Percentiles rank a stretch among this genome's conserved stretches.
Conservation (phyloP, 2,329 filamentous ascomycete genomes). For the Leptographium lundbergii region DNA sequence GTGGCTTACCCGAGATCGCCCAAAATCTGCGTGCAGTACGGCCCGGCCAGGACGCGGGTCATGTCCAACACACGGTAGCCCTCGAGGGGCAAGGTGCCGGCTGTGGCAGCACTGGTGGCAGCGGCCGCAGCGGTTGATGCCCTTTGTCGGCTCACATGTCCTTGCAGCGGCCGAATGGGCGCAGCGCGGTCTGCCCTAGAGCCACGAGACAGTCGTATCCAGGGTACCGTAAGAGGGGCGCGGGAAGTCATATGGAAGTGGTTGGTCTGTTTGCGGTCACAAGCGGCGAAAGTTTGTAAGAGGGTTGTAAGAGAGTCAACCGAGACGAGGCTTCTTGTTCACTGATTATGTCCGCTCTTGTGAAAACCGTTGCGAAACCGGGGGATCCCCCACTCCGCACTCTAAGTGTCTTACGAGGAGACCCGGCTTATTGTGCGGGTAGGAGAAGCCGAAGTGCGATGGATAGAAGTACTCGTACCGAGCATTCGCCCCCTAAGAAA, state of each 20-base stretch:
- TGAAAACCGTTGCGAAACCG: not conserved
- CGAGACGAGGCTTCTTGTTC: not conserved
- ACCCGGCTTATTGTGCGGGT: not conserved
- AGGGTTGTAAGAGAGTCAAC: not conserved
- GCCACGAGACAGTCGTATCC: not conserved
- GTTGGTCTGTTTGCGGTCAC: not conserved
- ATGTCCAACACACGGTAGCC: constrained; percentile 89
- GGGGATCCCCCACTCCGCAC: not conserved
- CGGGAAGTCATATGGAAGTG: not conserved
- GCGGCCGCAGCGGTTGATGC: not conserved
- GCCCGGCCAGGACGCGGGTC: constrained; percentile 93
- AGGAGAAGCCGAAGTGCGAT: not conserved
- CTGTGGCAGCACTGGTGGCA: not conserved
- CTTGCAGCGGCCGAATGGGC: not conserved
- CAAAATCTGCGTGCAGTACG: constrained; percentile 93
- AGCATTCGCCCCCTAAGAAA: not conserved
- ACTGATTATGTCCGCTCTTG: not conserved
- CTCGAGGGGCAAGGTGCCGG: constrained; percentile 49
- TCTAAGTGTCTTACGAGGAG: not conserved
- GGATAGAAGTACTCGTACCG: not conserved
- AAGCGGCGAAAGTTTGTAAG: not conserved
- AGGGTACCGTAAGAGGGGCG: not conserved
- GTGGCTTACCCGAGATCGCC: constrained; percentile 74
- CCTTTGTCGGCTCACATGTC: not conserved
- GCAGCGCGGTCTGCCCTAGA: not conserved